Percentiles rank a stretch among this genome's conserved stretches.
Evolutionary conservation across 257 asterid species (phyloP).

Genomic region (Jaltomata sinuosa): DNA sequence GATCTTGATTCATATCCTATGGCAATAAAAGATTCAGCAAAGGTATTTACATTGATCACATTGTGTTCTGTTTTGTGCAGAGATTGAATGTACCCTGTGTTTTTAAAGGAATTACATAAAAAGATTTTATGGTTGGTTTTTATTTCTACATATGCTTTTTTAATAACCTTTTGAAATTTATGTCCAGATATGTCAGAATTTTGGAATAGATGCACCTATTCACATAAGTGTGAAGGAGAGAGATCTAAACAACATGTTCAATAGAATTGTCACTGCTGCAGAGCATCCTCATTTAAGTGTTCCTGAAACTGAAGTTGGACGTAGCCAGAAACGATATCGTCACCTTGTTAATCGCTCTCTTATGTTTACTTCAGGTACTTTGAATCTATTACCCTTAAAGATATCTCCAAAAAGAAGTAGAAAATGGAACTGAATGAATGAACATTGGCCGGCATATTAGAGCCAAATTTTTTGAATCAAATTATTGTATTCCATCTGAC

Average conservation of each 20-base stretch:
- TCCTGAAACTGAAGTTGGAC: slow-evolving; percentile 86
- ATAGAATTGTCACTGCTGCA: slow-evolving; percentile 72
- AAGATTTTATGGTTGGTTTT: neutral
- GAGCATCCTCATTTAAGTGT: slow-evolving; percentile 76
- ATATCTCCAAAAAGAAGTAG: neutral
- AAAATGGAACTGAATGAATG: neutral
- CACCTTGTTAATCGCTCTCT: slow-evolving; percentile 56
- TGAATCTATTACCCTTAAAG: neutral
- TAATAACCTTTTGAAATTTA: neutral
- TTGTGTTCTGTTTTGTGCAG: neutral
- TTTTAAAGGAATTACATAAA: neutral
- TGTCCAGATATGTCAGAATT: slow-evolving; percentile 66
- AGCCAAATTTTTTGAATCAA: neutral
- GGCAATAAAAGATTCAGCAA: slow-evolving; percentile 59
- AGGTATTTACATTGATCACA: slow-evolving; percentile 31
- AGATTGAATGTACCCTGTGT: neutral
- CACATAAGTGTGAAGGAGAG: slow-evolving; percentile 76
- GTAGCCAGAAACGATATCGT: slow-evolving; percentile 52
- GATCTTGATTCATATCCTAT: slow-evolving; percentile 56
- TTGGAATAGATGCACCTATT: slow-evolving; percentile 84
- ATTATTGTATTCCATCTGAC: neutral
- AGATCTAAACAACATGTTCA: slow-evolving; percentile 67
- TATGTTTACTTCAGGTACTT: slow-evolving; percentile 66
- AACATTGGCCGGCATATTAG: neutral
- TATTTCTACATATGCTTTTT: neutral